Evolutionary conservation across 148 eudicot genomes (phyloP), one percentile per base, ranked within the genome.

Genomic region (Polygonum maritimum): DNA sequence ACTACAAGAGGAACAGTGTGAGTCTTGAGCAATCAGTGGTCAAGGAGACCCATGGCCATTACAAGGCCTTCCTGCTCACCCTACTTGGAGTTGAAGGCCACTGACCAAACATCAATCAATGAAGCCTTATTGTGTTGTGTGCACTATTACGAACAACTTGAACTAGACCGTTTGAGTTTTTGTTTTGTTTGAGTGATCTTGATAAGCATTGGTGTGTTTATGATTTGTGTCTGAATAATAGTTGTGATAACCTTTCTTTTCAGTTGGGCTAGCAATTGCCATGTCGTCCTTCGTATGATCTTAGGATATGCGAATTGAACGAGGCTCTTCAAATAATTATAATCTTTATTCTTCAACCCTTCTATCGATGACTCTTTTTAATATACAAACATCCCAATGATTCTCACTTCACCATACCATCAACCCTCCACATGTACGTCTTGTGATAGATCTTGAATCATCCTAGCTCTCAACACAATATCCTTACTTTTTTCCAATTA

Each of bases 21-120:
- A n/a, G 88, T 69, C 86, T 93, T 19, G 93, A 90, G 4, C 87
- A 86, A 4, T 87, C 88, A 5, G 79, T 90, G 62, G 77, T 81
- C 6, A 89, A 90, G 83, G 88, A 88, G 48, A 87, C 90, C 78
- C 82, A 78, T 13, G 91, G 98, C 8, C 84, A 92, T 78, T 92
- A 92, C 84, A 85, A 89, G 84, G 75, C 80, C 16, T 89, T 95
- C 83, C 88, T 95, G 79, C 89, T 92, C 7, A 78, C 98, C 75
- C 70, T 95, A 76, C 81, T 95, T 1, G 98, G 97, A 3, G 76
- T 77, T 0, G 75, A 79, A 69, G 80, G 79, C 39, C 87, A 82
- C 78, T 72, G 45, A 19, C 44, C 5, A 7, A 36, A 14, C 35
- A 7, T 7, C 47, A 44, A 44, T 51, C n/a, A 3, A 2, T n/a